Base-by-base conservation (phyloP, 768 basidiomycete genomes). In the Omphalotus guepiniiformis region DNA sequence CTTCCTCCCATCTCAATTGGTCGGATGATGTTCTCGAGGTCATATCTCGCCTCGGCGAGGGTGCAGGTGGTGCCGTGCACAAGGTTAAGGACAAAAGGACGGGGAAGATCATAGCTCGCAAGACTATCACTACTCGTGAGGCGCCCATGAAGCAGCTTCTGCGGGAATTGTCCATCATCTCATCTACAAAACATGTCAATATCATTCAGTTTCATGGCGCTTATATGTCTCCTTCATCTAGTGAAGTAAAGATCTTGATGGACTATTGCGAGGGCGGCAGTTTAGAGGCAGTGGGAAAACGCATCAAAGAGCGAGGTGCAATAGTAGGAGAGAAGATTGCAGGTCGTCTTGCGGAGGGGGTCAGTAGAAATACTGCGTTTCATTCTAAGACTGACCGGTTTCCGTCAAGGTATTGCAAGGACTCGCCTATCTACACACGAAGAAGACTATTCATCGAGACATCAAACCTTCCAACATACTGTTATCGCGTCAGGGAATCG, bases 181-280 rank as follows among this genome's bases (percentile, higher is more conserved):
- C 89, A 41, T 79, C 82, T 46, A 91, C 87, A 46, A 72, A 82
- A 39, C 90, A 95, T 57, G 67, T 79, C 55, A 95, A 95, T 59
- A 95, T 99, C 66, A 83, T 93, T 51, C 74, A 76, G 39, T 99
- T 95, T 70, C 85, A 91, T 60, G 96, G 95, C 26, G 93, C 92
- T 22, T 98, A 88, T 66, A 84, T 86, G 76, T 82, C 83, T 12
- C 87, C 86, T 18, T 88, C 84, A 22, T 82, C 83, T 9, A 91
- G 88, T 58, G 94, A 98, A 66, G 85, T 99, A 58, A 94, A 94
- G 63, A 88, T 99, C 55, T 74, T 93, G 57, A 94, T 97, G 88
- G 96, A 99, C 63, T 83, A 69, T 56, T 67, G 88, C 63, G 89
- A 93, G 58, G 92, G 90, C 18, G 85, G 91, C 37, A 93, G 89